Evolutionary conservation across 2,329 filamentous ascomycete genomes (phyloP).

Genomic region (Aureobasidium mangrovei): DNA sequence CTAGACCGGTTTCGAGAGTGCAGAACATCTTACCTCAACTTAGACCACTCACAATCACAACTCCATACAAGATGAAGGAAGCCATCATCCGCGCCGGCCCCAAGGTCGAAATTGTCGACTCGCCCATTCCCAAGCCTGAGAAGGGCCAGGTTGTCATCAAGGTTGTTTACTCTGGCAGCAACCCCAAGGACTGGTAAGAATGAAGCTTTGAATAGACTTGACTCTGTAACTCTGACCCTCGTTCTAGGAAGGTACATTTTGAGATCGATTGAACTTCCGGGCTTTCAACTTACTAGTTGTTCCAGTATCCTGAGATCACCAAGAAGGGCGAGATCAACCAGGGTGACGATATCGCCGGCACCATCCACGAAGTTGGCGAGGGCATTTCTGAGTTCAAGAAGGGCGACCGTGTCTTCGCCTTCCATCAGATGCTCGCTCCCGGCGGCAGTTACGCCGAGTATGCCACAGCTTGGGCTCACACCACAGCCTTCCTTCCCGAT

Average conservation of each 20-base stretch:
- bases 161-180: conserved; percentile 20
- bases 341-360: conserved; percentile 30
- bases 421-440: conserved; percentile 43
- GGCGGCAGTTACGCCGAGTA: conserved; percentile 55
- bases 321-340: conserved; percentile 19
- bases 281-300: too few relatives aligned
- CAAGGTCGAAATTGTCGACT: conserved; percentile 21
- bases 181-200: conserved; percentile 19
- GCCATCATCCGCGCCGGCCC: conserved; percentile 21
- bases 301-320: conserved; percentile 16
- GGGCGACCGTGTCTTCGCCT: conserved; percentile 50
- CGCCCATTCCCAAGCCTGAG: conserved; percentile 19
- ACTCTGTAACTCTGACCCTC: too few relatives aligned
- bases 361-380: conserved; percentile 46
- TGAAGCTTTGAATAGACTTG: too few relatives aligned
- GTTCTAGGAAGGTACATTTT: too few relatives aligned
- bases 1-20: conserved; percentile 8
- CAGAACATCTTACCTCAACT: neutral
- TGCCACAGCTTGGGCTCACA: conserved; percentile 46
- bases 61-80: conserved; percentile 21
- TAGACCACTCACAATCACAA: neutral
- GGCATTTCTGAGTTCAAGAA: conserved; percentile 49
- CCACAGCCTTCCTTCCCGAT: conserved; percentile 48
- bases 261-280: too few relatives aligned
- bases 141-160: conserved; percentile 22